phyloP scores from a whole-genome alignment of 805 yeast genomes.

The Metschnikowia reukaufii region DNA sequence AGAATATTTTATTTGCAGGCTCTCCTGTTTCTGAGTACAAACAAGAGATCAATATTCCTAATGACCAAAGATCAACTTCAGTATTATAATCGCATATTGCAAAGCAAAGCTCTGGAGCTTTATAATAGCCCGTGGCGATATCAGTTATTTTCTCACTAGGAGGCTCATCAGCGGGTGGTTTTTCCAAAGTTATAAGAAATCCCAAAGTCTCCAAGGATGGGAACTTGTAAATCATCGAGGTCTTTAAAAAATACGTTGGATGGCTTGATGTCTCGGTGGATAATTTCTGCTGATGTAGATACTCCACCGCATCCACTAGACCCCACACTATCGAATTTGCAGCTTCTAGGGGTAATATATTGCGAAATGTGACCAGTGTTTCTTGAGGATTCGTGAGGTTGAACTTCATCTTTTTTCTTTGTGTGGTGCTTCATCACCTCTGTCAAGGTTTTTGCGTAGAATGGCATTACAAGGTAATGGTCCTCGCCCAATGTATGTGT shows the following conservation, averaged over 20 bases:
- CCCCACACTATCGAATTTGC: constrained; percentile 18
- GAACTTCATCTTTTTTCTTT: constrained; percentile 25
- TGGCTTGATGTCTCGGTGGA: constrained; percentile 45
- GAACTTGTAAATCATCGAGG: constrained; percentile 23
- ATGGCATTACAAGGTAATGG: constrained; percentile 33
- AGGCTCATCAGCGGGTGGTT: constrained; percentile 39
- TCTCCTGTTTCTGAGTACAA: constrained; percentile 39
- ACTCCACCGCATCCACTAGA: constrained; percentile 26
- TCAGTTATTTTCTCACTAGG: constrained; percentile 46
- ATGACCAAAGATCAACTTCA: constrained; percentile 70
- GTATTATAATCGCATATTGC: constrained; percentile 54
- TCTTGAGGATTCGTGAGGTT: constrained; percentile 25
- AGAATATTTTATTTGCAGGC: constrained; percentile 34
- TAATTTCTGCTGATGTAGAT: constrained; percentile 35
- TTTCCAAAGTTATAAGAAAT: constrained; percentile 34
- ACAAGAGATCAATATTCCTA: constrained; percentile 61
- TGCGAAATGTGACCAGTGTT: constrained; percentile 11
- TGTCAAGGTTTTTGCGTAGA: constrained; percentile 28
- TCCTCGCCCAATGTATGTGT: constrained; percentile 32
- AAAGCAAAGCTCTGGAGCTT: constrained; percentile 72
- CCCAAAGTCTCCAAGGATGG: constrained; percentile 65
- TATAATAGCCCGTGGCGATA: constrained; percentile 65
- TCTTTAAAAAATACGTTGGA: constrained; percentile 31
- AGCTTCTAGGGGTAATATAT: constrained; percentile 16
- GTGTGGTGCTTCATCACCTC: constrained; percentile 24